Conservation (phyloP, 163 green algal species). For the Chlamydomonas reinhardtii region DNA sequence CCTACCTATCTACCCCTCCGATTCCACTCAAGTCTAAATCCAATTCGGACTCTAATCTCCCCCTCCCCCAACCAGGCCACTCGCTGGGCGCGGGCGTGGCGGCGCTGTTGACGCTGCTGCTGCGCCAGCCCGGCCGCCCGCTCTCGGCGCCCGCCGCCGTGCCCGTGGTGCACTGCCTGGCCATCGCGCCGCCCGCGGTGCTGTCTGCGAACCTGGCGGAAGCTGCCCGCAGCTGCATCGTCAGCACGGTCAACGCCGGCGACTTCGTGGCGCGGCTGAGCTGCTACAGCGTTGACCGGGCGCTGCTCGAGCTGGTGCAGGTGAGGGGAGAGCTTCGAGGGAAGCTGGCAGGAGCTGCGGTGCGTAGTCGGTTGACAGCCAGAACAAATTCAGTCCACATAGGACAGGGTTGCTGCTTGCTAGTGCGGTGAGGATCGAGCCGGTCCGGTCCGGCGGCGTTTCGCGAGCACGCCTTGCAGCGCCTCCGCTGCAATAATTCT, state of each 20-base stretch:
- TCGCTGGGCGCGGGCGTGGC: conserved; percentile 79
- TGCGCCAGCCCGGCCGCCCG: conserved; percentile 55
- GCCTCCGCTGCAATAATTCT: no score
- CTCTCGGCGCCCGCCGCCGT: conserved; percentile 36
- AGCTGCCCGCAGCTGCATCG: conserved; percentile 52
- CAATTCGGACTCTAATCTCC: no score
- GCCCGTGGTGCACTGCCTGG: conserved; percentile 44
- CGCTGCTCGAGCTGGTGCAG: conserved; percentile 76
- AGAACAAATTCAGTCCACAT: no score
- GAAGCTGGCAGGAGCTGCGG: not conserved
- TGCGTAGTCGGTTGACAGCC: no score
- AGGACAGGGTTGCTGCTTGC: no score
- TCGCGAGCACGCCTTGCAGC: no score
- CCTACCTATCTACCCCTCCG: no score
- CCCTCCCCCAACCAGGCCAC: conserved; percentile 57
- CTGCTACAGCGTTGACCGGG: conserved; percentile 75
- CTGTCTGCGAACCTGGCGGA: conserved; percentile 67
- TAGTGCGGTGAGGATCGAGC: no score
- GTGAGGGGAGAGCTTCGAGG: not conserved
- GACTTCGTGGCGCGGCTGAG: conserved; percentile 77
- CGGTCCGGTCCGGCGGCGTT: no score
- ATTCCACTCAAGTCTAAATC: no score
- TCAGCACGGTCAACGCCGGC: conserved; percentile 60
- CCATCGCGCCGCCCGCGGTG: conserved; percentile 73
- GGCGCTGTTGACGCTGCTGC: conserved; percentile 79